Evolutionary conservation across 768 basidiomycete genomes (phyloP), one percentile per base, ranked within the genome.

Genomic region (Phlebiopsis gigantea): DNA sequence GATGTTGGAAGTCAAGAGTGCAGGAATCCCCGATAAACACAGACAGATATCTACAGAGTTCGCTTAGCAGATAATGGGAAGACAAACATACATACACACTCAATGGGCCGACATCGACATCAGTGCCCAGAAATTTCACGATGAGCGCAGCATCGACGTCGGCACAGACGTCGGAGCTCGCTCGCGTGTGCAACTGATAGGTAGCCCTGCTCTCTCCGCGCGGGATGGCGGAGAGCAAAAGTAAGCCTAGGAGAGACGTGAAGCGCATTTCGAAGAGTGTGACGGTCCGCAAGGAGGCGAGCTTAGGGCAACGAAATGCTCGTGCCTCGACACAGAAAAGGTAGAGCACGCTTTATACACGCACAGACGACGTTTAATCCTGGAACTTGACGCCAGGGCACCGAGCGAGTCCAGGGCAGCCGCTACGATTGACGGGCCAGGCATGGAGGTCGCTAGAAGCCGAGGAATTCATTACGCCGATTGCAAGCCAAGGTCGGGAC

Each of bases 11-110:
- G 64, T 21, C 3, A 79, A 49, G 59, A 76, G 74, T 24, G 53
- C 53, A 0, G 72, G 70, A 28, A 80, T 55, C 6, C 55, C 66
- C 15, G 77, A 76, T 15, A 75, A 28, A 57, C 80, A 81, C 29
- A 79, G 61, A 47, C 80, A 81, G 2, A 70, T 63, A 41, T 72
- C 78, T 79, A 60, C 15, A 21, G 24, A 52, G 25, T 34, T 42
- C 46, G 29, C 25, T 17, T 26, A 41, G 46, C 7, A 44, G 34
- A 17, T 10, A 29, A 5, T 19, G 22, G 14, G 9, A 39, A 7
- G 19, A 17, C 2, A 14, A 30, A 55, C 30, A 45, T n/a, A 14
- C 30, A 45, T n/a, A 14, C 41, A 4, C 72, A 65, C 76, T 67
- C 12, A 65, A 64, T 52, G 12, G 66, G 7, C 78, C 77, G 22